phyloP scores from a whole-genome alignment of 192 early-diverging fungal genomes.

The Coemansia sp. region DNA sequence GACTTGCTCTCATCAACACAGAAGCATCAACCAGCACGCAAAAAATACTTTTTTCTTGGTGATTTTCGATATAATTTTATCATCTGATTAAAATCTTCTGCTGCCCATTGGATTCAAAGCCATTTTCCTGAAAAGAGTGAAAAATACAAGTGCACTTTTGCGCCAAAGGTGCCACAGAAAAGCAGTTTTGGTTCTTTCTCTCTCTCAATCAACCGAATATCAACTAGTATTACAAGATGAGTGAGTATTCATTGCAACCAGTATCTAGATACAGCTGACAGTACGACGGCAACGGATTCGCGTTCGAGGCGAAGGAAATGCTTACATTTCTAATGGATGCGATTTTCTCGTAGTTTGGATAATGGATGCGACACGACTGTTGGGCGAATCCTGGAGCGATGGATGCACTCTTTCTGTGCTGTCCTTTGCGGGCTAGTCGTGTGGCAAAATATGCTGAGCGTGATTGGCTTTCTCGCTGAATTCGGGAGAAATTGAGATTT shows the following conservation, averaged over 20 bases:
- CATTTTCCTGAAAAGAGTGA: neutral
- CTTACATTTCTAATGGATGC: neutral
- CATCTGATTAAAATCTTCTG: neutral
- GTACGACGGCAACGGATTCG: neutral
- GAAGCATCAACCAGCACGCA: too few species aligned
- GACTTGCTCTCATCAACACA: too few species aligned
- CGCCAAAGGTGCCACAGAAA: neutral
- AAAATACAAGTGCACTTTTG: neutral
- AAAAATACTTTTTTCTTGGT: too few species aligned
- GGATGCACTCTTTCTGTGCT: neutral
- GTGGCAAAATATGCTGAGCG: neutral
- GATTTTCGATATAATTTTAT: constrained; percentile 11
- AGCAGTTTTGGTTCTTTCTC: constrained; percentile 14
- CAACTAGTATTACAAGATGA: constrained; percentile 37
- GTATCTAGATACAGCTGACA: neutral
- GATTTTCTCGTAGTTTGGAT: neutral
- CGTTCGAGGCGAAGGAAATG: neutral
- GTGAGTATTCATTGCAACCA: constrained; percentile 18
- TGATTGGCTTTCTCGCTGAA: neutral
- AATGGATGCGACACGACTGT: constrained; percentile 10
- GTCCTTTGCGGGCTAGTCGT: too few species aligned
- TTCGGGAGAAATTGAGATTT: neutral
- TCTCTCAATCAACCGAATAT: constrained; percentile 37
- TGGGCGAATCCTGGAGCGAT: neutral
- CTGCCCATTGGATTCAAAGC: neutral